Percentiles rank a stretch among this genome's conserved stretches.
Evolutionary conservation across 768 basidiomycete species (phyloP).

Genomic region (Cantharellus anzutake): DNA sequence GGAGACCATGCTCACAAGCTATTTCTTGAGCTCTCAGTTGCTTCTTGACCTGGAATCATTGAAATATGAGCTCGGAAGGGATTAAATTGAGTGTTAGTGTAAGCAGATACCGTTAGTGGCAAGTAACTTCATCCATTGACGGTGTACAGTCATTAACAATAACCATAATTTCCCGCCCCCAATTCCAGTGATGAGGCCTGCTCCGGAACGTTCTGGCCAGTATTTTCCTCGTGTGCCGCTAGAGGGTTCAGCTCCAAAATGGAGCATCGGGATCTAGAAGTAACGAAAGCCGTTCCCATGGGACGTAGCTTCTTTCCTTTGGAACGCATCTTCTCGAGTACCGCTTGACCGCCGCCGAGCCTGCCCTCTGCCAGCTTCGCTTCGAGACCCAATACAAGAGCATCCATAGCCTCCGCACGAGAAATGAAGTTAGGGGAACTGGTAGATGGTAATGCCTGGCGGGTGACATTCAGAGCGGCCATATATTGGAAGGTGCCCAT

Average conservation of each 20-base stretch:
- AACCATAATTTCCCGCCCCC: constrained; percentile 75
- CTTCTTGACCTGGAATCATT: constrained; percentile 60
- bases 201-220: constrained; percentile 50
- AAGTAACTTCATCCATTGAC: constrained; percentile 90
- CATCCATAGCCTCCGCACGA: constrained; percentile 50
- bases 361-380: constrained; percentile 37
- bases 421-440: constrained; percentile 50
- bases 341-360: constrained; percentile 56
- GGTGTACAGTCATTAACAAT: constrained; percentile 82
- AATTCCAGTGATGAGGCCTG: constrained; percentile 76
- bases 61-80: neutral
- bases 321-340: constrained; percentile 50
- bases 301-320: constrained; percentile 56
- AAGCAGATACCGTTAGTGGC: constrained; percentile 48
- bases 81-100: neutral
- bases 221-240: constrained; percentile 77
- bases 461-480: constrained; percentile 13
- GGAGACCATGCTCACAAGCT: constrained; percentile 74
- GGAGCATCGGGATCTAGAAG: constrained; percentile 75
- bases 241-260: constrained; percentile 76
- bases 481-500: too few relatives aligned
- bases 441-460: constrained; percentile 29
- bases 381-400: constrained; percentile 44
- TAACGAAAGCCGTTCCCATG: constrained; percentile 67
- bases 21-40: constrained; percentile 89